A percentile compares a stretch with the other conserved stretches of the same genome.
phyloP scores from a whole-genome alignment of 2,329 filamentous ascomycete species.

The Aaosphaeria pasadenensis region DNA sequence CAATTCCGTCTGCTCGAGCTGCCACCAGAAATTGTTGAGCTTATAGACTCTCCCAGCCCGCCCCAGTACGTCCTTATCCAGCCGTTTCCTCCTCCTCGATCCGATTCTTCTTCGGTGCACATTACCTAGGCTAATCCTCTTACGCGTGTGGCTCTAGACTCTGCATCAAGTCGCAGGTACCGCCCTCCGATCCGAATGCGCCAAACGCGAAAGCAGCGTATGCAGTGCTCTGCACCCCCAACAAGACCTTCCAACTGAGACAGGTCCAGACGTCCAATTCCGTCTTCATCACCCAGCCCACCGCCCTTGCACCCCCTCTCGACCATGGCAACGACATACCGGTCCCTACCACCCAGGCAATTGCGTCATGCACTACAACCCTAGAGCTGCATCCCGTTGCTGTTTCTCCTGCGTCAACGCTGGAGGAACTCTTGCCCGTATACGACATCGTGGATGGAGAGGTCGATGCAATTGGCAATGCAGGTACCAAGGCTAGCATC shows the following conservation, averaged over 20 bases:
- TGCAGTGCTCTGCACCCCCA: slow-evolving; percentile 59
- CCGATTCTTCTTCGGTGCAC: neutral
- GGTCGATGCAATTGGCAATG: slow-evolving; percentile 24
- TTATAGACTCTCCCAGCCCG: slow-evolving; percentile 49
- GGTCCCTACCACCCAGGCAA: slow-evolving; percentile 37
- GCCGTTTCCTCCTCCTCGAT: slow-evolving; percentile 9
- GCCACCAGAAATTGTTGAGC: slow-evolving; percentile 54
- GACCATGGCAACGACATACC: slow-evolving; percentile 33
- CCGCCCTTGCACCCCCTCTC: slow-evolving; percentile 18
- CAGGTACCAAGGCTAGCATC: slow-evolving; percentile 36
- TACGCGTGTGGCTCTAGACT: slow-evolving; percentile 21
- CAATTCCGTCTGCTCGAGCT: slow-evolving; percentile 60
- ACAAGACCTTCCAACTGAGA: slow-evolving; percentile 57
- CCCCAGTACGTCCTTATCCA: slow-evolving; percentile 33
- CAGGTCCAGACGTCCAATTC: slow-evolving; percentile 66
- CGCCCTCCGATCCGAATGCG: slow-evolving; percentile 13
- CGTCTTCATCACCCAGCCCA: slow-evolving; percentile 52
- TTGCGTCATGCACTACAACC: slow-evolving; percentile 44
- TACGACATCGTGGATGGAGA: slow-evolving; percentile 33
- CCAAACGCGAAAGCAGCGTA: slow-evolving; percentile 35
- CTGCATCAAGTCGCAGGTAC: slow-evolving; percentile 30
- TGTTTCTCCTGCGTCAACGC: slow-evolving; percentile 31
- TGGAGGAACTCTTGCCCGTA: slow-evolving; percentile 38
- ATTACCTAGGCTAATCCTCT: neutral
- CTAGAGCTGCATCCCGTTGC: slow-evolving; percentile 41